These are phyloP conservation scores for Melocanna baccifera DNA, from an alignment of 176 grass and related monocot genomes.

Conservation along the genomic window DNA sequence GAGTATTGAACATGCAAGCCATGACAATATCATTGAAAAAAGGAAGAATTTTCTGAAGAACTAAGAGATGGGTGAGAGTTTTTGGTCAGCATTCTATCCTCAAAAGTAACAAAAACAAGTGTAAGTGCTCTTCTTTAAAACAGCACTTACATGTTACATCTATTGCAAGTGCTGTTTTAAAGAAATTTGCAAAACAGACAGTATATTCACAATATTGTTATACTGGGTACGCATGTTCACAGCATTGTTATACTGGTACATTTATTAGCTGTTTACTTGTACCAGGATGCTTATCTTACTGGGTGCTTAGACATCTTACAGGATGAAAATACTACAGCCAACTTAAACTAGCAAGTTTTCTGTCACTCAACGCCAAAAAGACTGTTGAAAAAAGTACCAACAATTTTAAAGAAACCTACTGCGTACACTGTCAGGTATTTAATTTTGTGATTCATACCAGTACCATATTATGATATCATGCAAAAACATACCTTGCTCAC, in stretches of 20 bases:
- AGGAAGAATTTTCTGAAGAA: conserved; percentile 7
- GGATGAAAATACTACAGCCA: not conserved
- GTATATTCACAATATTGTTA: not conserved
- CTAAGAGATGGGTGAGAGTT: not conserved
- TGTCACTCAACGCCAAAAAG: not conserved
- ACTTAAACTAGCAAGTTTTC: not conserved
- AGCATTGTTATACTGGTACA: not conserved
- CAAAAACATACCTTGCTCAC: conserved; percentile 56
- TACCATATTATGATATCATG: not conserved
- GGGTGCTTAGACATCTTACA: not conserved
- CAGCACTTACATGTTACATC: too few relatives aligned
- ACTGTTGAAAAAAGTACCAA: not conserved
- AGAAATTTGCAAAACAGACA: not conserved
- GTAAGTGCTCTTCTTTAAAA: not conserved
- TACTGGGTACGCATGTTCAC: not conserved
- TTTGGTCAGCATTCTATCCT: not conserved
- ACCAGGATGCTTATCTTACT: conserved; percentile 9
- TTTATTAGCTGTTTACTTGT: conserved; percentile 11
- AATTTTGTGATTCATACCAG: not conserved
- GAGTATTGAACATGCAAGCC: not conserved
- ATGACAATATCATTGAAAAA: not conserved
- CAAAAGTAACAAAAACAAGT: not conserved
- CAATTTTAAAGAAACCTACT: not conserved
- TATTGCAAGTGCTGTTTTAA: too few relatives aligned
- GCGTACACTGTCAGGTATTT: not conserved